These are phyloP conservation scores for Buxus sempervirens DNA, from an alignment of 164 flowering plant genomes.

Conservation along the genomic window DNA sequence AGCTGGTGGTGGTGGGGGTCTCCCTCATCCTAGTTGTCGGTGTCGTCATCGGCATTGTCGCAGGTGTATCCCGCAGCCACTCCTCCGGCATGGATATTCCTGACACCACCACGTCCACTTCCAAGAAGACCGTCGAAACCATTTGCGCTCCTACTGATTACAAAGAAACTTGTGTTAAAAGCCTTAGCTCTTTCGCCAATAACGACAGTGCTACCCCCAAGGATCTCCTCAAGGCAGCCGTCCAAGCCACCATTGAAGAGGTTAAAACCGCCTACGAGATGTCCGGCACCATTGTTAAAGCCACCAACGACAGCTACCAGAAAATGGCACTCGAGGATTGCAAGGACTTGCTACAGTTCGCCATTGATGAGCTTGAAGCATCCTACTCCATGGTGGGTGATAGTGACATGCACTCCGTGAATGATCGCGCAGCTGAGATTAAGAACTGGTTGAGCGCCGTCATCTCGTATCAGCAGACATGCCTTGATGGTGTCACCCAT, in stretches of 20 bases:
- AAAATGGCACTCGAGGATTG: constrained; percentile 44
- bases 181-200: constrained; percentile 26
- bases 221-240: constrained; percentile 34
- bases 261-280: constrained; percentile 19
- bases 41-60: constrained; percentile 30
- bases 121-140: constrained; percentile 31
- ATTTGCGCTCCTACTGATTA: constrained; percentile 44
- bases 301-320: constrained; percentile 9
- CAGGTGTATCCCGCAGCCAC: constrained; percentile 5
- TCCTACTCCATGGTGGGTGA: constrained; percentile 32
- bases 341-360: constrained; percentile 36
- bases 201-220: constrained; percentile 31
- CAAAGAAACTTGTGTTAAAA: constrained; percentile 34
- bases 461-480: constrained; percentile 45
- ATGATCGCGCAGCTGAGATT: constrained; percentile 30
- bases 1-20: constrained; percentile 12
- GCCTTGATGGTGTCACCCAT: constrained; percentile 40
- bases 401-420: constrained; percentile 23
- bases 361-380: constrained; percentile 38
- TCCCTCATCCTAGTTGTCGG: constrained; percentile 43
- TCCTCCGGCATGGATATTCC: neutral
- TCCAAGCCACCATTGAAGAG: constrained; percentile 31
- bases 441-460: constrained; percentile 53
- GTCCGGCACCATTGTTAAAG: constrained; percentile 11
- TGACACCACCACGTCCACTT: neutral